These are phyloP conservation scores for Blastocladiella britannica DNA, from an alignment of 192 early-diverging fungal genomes.

Conservation along the genomic window DNA sequence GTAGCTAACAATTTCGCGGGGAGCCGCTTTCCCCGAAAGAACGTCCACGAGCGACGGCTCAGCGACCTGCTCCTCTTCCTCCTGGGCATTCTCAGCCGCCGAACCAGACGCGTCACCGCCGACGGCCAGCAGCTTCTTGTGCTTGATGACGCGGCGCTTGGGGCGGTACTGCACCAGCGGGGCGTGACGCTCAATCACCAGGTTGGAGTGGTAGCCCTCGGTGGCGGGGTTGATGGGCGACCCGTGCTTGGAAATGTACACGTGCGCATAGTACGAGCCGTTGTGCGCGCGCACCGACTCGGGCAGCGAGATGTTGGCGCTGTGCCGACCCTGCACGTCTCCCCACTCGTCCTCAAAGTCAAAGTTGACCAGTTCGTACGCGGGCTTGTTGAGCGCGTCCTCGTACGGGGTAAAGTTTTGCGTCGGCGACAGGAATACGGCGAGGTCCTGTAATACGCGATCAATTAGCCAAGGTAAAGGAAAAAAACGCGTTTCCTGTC, in stretches of 20 bases:
- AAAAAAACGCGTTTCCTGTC: too few relatives aligned
- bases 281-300: constrained; percentile 11
- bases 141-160: neutral
- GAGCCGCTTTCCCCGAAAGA: neutral
- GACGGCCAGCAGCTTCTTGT: neutral
- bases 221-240: constrained; percentile 18
- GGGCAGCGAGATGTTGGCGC: neutral
- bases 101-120: constrained; percentile 2
- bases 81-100: constrained; percentile 28
- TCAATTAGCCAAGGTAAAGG: too few relatives aligned
- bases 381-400: too few relatives aligned
- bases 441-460: too few relatives aligned
- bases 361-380: too few relatives aligned
- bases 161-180: constrained; percentile 1
- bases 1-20: neutral
- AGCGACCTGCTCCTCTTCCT: constrained; percentile 12
- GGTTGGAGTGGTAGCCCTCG: constrained; percentile 14
- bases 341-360: too few relatives aligned
- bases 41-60: neutral
- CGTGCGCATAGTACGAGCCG: constrained; percentile 34
- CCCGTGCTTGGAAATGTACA: constrained; percentile 25
- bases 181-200: constrained; percentile 8
- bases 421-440: too few relatives aligned
- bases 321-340: too few relatives aligned
- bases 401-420: too few relatives aligned